phyloP scores from a whole-genome alignment of 306 rosid genomes.

The Luffa aegyptiaca region DNA sequence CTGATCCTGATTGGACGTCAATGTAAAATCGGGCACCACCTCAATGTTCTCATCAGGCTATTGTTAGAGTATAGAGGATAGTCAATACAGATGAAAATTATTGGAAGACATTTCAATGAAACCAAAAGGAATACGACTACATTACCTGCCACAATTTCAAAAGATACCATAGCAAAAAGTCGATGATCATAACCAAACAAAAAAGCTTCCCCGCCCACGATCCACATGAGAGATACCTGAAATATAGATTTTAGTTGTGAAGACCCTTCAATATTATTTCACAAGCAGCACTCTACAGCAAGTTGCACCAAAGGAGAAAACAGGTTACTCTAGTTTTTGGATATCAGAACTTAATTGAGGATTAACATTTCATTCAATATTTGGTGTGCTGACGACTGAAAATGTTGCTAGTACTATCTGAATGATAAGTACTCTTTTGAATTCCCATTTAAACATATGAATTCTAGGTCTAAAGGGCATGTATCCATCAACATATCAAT shows the following conservation, averaged over 20 bases:
- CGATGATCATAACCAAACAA: slow-evolving; percentile 80
- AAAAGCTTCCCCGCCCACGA: slow-evolving; percentile 87
- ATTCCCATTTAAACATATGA: neutral
- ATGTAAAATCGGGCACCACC: neutral
- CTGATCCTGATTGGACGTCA: neutral
- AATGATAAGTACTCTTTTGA: neutral
- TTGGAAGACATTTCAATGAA: neutral
- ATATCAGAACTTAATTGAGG: neutral
- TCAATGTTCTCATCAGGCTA: slow-evolving; percentile 11
- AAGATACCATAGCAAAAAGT: slow-evolving; percentile 62
- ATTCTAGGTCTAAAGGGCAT: neutral
- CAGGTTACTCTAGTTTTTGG: neutral
- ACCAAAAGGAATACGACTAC: neutral
- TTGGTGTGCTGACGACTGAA: neutral
- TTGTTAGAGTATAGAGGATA: neutral
- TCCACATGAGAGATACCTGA: slow-evolving; percentile 77
- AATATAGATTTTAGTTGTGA: slow-evolving; percentile 2
- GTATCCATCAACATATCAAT: neutral
- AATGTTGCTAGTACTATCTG: neutral
- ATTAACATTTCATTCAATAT: neutral
- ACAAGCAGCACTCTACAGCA: neutral
- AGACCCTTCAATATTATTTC: neutral
- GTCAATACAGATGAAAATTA: neutral
- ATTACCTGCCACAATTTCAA: slow-evolving; percentile 63
- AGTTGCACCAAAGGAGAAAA: neutral